Conservation (phyloP, 805 yeast genomes). For the Myxozyma mucilagina region DNA sequence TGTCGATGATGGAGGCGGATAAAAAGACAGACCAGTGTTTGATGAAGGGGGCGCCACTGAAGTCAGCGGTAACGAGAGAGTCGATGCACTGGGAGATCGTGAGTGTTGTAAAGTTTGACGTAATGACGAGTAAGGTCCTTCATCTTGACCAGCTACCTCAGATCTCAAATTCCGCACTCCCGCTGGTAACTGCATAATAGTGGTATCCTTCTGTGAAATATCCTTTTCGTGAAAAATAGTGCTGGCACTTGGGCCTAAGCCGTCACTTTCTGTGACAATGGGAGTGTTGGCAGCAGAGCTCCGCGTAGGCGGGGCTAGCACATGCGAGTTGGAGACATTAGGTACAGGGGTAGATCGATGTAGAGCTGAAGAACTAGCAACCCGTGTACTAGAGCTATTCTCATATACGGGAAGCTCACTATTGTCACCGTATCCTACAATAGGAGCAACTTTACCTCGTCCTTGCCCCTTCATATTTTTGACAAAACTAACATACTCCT, state of each 20-base stretch:
- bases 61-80: not conserved
- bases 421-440: constrained; percentile 5
- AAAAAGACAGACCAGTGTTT: not conserved
- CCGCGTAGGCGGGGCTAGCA: not conserved
- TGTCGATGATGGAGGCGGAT: not conserved
- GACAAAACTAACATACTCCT: not conserved
- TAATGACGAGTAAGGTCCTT: not conserved
- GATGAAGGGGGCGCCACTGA: not conserved
- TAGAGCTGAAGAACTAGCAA: not conserved
- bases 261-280: not conserved
- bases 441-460: not conserved
- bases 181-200: not conserved
- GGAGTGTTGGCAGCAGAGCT: not conserved
- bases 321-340: not conserved
- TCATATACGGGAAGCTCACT: constrained; percentile 1
- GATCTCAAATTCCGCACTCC: constrained; percentile 3
- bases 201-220: too few species aligned
- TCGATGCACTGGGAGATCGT: not conserved
- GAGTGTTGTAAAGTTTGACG: not conserved
- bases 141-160: not conserved
- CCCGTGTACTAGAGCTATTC: not conserved
- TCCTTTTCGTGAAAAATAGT: too few species aligned
- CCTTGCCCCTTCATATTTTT: not conserved
- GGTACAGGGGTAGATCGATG: not conserved
- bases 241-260: not conserved